Base-by-base conservation (phyloP, 495 filamentous ascomycete genomes). In the Margaritispora aquatica region DNA sequence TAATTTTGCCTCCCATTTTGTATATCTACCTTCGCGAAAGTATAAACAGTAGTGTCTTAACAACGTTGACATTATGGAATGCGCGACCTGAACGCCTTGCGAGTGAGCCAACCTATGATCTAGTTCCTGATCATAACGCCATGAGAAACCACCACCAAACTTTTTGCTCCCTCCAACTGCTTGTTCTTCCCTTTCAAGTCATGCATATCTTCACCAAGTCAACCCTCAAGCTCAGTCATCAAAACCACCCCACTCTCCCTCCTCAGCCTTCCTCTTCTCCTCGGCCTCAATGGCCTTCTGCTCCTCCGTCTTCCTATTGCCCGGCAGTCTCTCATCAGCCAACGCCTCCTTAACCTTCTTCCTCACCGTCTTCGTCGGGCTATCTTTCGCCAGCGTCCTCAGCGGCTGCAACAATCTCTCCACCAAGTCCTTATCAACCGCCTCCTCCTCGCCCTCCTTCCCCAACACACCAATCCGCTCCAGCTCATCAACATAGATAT, bases 401-500 rank as follows among this genome's bases (percentile, higher is more conserved):
- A 91, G 68, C 2, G 87, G 88, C 68, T 71, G 67, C 67, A 92
- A 60, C 47, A 91, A 62, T 52, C 71, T 58, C 60, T 83, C 80
- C 54, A 83, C 66, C 1, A 77, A 77, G 34, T 78, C 59, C 47
- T 64, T 64, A 26, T 65, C 68, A 29, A 26, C 53, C 23, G 51
- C 55, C 51, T 75, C 67, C 5, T 34, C 38, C 4, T 44, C 38
- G 8, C 19, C 38, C 19, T n/a, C 38, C 15, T 75, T 72, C 22
- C 74, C 78, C 59, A 85, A 73, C 62, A 84, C 70, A 50, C 84
- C 76, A 34, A 81, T 81, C 67, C 84, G 86, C 70, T 90, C 88
- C 59, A 88, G 70, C 75, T 94, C 90, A 70, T 96, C 90, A 34
- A 96, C 77, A 81, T 89, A 99, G 36, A 97, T 82, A 78, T 99